Conservation (phyloP, 2,329 filamentous ascomycete species). For the Mycosphaerelloides madeirae region DNA sequence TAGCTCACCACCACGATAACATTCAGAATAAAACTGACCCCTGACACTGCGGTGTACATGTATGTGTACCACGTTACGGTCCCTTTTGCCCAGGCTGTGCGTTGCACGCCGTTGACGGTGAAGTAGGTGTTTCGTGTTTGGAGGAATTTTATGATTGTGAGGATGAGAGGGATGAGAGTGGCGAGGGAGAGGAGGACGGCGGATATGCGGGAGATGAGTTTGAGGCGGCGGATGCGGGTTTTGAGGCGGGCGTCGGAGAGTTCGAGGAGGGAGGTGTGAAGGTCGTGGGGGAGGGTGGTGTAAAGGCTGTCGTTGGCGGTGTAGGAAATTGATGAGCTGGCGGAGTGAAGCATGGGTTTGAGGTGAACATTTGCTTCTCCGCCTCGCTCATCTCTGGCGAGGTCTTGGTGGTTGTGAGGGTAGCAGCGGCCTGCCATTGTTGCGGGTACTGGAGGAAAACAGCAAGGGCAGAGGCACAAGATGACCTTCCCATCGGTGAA, state of each 20-base stretch:
- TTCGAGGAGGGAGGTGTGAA: background rate
- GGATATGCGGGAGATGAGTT: constrained; percentile 34
- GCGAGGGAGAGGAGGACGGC: constrained; percentile 35
- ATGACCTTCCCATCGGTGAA: no score
- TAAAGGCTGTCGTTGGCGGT: no score
- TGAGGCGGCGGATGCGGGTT: constrained; percentile 35
- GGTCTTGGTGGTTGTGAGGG: no score
- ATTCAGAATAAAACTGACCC: constrained; percentile 33
- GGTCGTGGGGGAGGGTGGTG: background rate
- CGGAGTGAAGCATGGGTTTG: no score
- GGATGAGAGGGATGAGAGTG: constrained; percentile 33
- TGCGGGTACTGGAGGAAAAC: no score
- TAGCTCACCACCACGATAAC: constrained; percentile 34
- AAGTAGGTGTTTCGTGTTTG: constrained; percentile 29
- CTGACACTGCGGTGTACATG: constrained; percentile 36
- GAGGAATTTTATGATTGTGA: constrained; percentile 38
- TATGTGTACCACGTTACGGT: constrained; percentile 39
- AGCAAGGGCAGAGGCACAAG: no score
- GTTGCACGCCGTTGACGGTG: constrained; percentile 20
- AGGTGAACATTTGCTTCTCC: no score
- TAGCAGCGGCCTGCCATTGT: no score
- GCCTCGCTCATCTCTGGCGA: no score
- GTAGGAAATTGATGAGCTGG: no score
- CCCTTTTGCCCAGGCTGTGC: constrained; percentile 38
- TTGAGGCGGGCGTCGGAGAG: constrained; percentile 30